Conservation (phyloP, 164 flowering plant genomes). For the Houttuynia cordata region DNA sequence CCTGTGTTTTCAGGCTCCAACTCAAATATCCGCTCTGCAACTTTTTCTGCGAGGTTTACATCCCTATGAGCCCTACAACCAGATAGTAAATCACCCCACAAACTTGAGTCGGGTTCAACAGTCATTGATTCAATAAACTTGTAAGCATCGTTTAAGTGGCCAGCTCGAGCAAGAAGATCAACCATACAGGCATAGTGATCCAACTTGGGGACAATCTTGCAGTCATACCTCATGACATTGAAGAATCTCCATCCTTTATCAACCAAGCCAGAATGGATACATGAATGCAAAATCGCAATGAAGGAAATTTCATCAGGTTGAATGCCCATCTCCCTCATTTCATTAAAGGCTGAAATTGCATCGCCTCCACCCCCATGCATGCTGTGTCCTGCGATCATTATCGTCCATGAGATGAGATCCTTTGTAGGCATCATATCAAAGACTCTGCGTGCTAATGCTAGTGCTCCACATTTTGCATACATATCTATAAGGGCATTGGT, state of each 20-base stretch:
- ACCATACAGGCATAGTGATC: constrained; percentile 67
- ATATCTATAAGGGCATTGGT: constrained; percentile 58
- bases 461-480: constrained; percentile 54
- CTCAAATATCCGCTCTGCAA: constrained; percentile 44
- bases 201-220: constrained; percentile 34
- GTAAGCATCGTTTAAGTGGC: constrained; percentile 36
- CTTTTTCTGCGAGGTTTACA: constrained; percentile 52
- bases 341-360: constrained; percentile 35
- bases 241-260: constrained; percentile 49
- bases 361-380: constrained; percentile 56
- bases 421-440: constrained; percentile 30
- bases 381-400: constrained; percentile 63
- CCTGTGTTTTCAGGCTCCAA: constrained; percentile 59
- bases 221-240: constrained; percentile 35
- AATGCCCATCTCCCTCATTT: constrained; percentile 36
- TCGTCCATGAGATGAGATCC: constrained; percentile 55
- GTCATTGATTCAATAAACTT: constrained; percentile 46
- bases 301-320: constrained; percentile 43
- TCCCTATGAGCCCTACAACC: constrained; percentile 51
- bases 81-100: constrained; percentile 53
- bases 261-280: constrained; percentile 54
- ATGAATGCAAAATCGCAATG: constrained; percentile 44
- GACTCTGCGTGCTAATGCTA: constrained; percentile 30
- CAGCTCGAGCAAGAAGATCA: constrained; percentile 48
- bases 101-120: constrained; percentile 43